phyloP scores from a whole-genome alignment of 1,284 basidiomycete species.

The Puccinia coronata region DNA sequence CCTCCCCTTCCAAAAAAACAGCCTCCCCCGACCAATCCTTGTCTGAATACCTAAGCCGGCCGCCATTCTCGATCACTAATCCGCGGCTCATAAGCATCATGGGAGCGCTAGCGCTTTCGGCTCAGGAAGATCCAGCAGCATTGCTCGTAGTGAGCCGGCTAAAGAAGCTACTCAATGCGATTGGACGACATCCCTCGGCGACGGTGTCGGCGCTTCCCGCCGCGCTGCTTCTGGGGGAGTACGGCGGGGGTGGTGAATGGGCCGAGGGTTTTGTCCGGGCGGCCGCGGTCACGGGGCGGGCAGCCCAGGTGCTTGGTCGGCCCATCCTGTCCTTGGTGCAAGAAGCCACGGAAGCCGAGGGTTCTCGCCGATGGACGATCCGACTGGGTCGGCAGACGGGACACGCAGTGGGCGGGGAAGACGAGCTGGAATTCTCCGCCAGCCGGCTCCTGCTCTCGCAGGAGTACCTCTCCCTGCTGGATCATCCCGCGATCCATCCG shows the following conservation, averaged over 20 bases:
- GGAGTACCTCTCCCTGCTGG: neutral
- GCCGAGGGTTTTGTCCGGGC: slow-evolving; percentile 29
- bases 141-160: neutral
- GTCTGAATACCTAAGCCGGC: slow-evolving; percentile 1
- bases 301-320: slow-evolving; percentile 23
- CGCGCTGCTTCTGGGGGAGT: slow-evolving; percentile 13
- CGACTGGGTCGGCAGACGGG: slow-evolving; percentile 1
- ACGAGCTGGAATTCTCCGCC: slow-evolving; percentile 15
- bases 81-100: neutral
- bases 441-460: neutral
- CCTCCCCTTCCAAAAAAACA: neutral
- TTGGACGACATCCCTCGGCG: slow-evolving; percentile 8
- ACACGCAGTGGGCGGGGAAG: neutral
- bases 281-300: slow-evolving; percentile 22
- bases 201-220: slow-evolving; percentile 12
- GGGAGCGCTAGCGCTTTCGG: neutral
- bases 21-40: neutral
- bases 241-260: slow-evolving; percentile 26
- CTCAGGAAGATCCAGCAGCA: neutral
- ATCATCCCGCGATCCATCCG: neutral
- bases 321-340: neutral
- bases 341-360: neutral
- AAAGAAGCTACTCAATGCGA: neutral
- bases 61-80: slow-evolving; percentile 21
- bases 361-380: neutral